Evolutionary conservation across 2,329 filamentous ascomycete genomes (phyloP), one percentile per base, ranked within the genome.

Genomic region (Dactylellina sp.): DNA sequence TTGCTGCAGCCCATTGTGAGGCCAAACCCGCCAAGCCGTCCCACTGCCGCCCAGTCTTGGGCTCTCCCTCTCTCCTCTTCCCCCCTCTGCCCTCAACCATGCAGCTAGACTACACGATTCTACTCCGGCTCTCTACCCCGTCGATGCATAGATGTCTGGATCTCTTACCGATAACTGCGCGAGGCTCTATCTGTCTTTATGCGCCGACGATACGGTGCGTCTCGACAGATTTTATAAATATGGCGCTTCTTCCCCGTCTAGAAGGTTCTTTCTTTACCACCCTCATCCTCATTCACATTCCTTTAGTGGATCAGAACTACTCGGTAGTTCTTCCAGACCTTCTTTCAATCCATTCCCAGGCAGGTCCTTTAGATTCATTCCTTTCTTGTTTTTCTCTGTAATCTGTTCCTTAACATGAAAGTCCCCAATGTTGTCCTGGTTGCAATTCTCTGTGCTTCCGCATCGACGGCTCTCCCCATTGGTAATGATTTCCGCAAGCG

Each of bases 381-480:
- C 18, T n/a, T 20, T 25, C 52, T 52, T 35, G 24, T 20, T 56
- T 52, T 6, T 44, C 28, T 22, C 42, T 22, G 25, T 39, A 60
- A 18, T 47, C 39, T 44, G 5, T 7, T 28, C 1, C 25, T 25
- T 18, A 60, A 60, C 25, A 68, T 68, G 63, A 59, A 60, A 35
- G 24, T 60, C 16, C 60, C 63, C 16, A 59, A 32, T 16, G 16
- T 22, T 18, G 14, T 60, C 37, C 22, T 60, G 24, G 18, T 60
- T n/a, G 28, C 46, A 9, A 14, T 56, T 2, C n/a, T 22, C 9
- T 53, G 28, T 39, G 46, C 63, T 32, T 47, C 53, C 25, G 14
- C 35, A 22, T 53, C 63, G 16, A 46, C 55, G 6, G 46, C 63
- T 22, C 22, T 52, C n/a, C 53, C 52, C 16, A 66, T 66, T 39